phyloP scores from a whole-genome alignment of 306 rosid species.

The Cucumis sativus region DNA sequence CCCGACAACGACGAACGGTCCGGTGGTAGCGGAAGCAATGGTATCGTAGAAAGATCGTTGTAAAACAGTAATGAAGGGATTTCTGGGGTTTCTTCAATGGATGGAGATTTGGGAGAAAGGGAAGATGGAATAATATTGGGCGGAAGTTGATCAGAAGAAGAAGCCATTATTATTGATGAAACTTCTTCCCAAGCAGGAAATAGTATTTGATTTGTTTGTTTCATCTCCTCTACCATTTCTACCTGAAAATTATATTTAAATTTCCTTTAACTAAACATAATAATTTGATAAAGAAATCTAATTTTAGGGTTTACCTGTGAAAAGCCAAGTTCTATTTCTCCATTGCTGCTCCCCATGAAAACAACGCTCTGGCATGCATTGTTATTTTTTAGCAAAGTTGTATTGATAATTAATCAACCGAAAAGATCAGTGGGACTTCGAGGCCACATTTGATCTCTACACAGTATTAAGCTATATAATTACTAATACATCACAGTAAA shows the following conservation, averaged over 20 bases:
- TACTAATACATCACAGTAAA: no score
- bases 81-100: not conserved
- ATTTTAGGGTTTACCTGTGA: not conserved
- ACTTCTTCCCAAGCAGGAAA: no score
- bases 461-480: no score
- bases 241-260: not conserved
- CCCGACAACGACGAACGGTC: not conserved
- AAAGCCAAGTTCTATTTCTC: slow-evolving; percentile 12
- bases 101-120: not conserved
- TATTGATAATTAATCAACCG: no score
- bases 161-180: no score
- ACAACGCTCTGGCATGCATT: not conserved
- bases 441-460: not conserved
- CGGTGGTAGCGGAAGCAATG: not conserved
- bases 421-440: not conserved
- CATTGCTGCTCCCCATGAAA: slow-evolving; percentile 9
- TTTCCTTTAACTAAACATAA: no score
- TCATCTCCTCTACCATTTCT: not conserved
- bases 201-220: not conserved
- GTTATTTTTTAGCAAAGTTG: no score
- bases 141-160: no score
- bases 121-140: no score
- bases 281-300: no score
- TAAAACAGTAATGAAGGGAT: not conserved
- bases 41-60: not conserved